Conservation (phyloP, 2,329 filamentous ascomycete species). For the Acephala macrosclerotiorum region DNA sequence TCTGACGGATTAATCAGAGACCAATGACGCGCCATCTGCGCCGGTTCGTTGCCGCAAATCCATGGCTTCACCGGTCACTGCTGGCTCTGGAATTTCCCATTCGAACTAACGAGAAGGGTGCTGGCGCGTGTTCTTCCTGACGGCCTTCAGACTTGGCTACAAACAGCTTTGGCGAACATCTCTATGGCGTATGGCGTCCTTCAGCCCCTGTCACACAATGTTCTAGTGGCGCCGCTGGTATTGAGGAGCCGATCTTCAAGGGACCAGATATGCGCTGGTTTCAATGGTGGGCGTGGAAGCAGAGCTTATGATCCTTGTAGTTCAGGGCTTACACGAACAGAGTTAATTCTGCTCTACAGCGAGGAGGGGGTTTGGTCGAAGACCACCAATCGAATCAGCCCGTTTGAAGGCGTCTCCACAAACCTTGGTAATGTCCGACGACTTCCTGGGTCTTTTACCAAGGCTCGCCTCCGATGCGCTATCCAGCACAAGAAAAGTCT, state of each 20-base stretch:
- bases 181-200: not conserved
- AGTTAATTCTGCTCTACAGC: constrained; percentile 12
- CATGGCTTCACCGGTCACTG: constrained; percentile 8
- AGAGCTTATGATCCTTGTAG: constrained; percentile 13
- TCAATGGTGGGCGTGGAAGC: constrained; percentile 17
- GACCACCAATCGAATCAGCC: constrained; percentile 11
- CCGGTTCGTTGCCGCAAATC: constrained; percentile 14
- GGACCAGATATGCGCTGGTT: constrained; percentile 28
- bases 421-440: constrained; percentile 29
- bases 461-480: constrained; percentile 3
- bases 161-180: constrained; percentile 4
- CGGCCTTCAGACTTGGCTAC: not conserved
- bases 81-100: not conserved
- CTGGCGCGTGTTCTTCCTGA: constrained; percentile 12
- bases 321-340: constrained; percentile 18
- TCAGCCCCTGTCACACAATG: constrained; percentile 20
- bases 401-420: constrained; percentile 11
- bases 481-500: not conserved
- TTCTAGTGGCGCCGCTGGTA: constrained; percentile 3
- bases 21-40: constrained; percentile 19
- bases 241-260: constrained; percentile 10
- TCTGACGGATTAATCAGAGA: constrained; percentile 4
- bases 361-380: not conserved
- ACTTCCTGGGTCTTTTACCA: constrained; percentile 27
- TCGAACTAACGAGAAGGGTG: constrained; percentile 8